These are phyloP conservation scores for Pezicula carpinea DNA, from an alignment of 2,329 filamentous ascomycete species.

Conservation along the genomic window DNA sequence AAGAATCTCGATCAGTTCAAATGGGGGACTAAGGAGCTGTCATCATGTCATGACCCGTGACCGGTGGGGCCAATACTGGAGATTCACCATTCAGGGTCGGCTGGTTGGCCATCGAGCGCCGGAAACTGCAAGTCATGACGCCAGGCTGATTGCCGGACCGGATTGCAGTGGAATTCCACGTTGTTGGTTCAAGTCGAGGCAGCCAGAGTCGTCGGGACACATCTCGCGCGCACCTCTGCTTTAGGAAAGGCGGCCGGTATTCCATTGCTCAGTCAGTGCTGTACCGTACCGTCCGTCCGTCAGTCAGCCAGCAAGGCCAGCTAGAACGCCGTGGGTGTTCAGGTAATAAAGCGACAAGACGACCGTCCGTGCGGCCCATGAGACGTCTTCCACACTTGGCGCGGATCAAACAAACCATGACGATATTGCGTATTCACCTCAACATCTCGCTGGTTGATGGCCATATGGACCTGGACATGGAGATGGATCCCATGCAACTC, in stretches of 20 bases:
- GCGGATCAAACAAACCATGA: background rate
- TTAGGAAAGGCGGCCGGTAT: too few relatives aligned
- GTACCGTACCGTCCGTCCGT: too few relatives aligned
- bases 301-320: background rate
- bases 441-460: background rate
- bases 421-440: background rate
- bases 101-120: background rate
- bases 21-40: too few relatives aligned
- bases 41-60: background rate
- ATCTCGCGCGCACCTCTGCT: too few relatives aligned
- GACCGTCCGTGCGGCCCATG: background rate
- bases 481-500: background rate
- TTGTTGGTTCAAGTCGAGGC: too few relatives aligned
- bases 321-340: too few relatives aligned
- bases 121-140: background rate
- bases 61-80: background rate
- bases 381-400: background rate
- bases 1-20: too few relatives aligned
- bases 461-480: too few relatives aligned
- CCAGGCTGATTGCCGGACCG: too few relatives aligned
- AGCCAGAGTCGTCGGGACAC: too few relatives aligned
- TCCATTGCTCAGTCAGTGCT: too few relatives aligned
- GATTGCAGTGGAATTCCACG: too few relatives aligned
- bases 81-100: background rate
- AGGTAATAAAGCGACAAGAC: background rate